Evolutionary conservation across 495 filamentous ascomycete species (phyloP), one percentile per base, ranked within the genome.

Genomic region (Xylaria palmicola): DNA sequence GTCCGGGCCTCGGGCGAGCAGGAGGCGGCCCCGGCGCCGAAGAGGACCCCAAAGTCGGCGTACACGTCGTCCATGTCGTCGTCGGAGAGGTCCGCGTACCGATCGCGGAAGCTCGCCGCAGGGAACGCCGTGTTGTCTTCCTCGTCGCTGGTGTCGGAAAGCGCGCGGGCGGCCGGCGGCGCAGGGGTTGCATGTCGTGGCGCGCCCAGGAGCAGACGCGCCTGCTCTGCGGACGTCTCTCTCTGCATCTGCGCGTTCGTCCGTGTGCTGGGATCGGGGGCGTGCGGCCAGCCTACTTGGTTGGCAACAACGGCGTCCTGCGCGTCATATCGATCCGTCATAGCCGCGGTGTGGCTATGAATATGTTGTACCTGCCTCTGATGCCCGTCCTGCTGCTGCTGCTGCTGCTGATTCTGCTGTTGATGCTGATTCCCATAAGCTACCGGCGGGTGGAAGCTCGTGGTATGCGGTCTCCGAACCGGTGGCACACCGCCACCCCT

Each of bases 31-130:
- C 64, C 62, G 4, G 66, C 59, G 0, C 77, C 78, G 59, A 81
- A 81, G 3, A 81, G 64, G 10, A 78, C 71, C 0, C 76, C 74
- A 58, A 81, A 81, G 56, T 81, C 78, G 0, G 77, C 75, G 45
- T 81, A 81, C 13, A 80, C 77, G 13, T 74, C 72, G 30, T 67
- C 68, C n/a, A 68, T 30, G 54, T 72, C 63, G 19, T 79, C 78
- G 17, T 78, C 77, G 1, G 72, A 72, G 24, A 73, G 71, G 27
- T 74, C 72, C 4, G 67, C 73, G 37, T 80, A 78, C 29, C 75
- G 71, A 15, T 73, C 76, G 19, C 77, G 78, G 52, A 77, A 75
- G 44, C 75, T 76, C 20, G 73, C 71, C 15, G 74, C 74, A 0
- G 78, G 77, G 26, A 80, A 80, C 12, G 79, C 65, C 20, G 68